Conservation (phyloP, 345 rosid species). For the Eucalyptus dawsonii region DNA sequence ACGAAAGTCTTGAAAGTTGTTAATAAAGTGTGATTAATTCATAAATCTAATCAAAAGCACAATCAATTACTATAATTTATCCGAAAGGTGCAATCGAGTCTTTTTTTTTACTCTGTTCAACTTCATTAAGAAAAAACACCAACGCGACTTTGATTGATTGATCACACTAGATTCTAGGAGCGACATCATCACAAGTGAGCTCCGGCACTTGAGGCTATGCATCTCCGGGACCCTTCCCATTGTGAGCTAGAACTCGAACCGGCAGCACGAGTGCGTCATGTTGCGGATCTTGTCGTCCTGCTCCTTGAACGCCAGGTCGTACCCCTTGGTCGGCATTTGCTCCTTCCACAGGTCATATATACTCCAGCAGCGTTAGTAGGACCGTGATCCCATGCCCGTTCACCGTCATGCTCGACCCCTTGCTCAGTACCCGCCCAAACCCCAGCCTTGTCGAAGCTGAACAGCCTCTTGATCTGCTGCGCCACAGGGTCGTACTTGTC, state of each 20-base stretch:
- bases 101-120: too few species aligned
- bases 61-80: too few species aligned
- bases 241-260: conserved; percentile 52
- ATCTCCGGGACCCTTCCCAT: conserved; percentile 52
- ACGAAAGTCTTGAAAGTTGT: too few species aligned
- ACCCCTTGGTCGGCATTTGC: conserved; percentile 37
- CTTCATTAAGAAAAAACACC: too few species aligned
- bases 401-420: conserved; percentile 40
- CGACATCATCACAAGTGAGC: conserved; percentile 18
- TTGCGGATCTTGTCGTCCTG: conserved; percentile 35
- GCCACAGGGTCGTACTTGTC: conserved; percentile 54
- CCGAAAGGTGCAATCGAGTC: too few species aligned
- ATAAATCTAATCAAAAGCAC: too few species aligned
- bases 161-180: background rate
- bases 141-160: background rate
- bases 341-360: conserved; percentile 51
- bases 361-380: conserved; percentile 35
- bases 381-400: conserved; percentile 42
- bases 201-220: conserved; percentile 68
- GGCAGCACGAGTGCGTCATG: conserved; percentile 41
- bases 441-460: conserved; percentile 68
- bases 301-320: conserved; percentile 42
- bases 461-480: conserved; percentile 71
- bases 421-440: conserved; percentile 70
- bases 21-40: too few species aligned